phyloP scores from a whole-genome alignment of 2,329 filamentous ascomycete genomes.

The Cytospora leucostoma region DNA sequence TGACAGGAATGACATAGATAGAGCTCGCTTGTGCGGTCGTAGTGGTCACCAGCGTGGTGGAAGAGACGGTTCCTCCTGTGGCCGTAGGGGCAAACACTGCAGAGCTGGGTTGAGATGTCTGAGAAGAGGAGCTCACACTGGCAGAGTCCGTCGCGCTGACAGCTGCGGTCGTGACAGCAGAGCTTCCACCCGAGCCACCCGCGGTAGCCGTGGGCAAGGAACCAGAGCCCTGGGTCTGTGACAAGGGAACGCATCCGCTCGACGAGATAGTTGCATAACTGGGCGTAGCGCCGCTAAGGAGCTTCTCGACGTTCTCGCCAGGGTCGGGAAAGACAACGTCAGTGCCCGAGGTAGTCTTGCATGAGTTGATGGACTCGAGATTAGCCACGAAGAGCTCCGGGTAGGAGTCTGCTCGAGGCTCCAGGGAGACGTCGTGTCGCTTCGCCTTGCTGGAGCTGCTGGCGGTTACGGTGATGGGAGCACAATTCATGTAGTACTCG shows the following conservation, averaged over 20 bases:
- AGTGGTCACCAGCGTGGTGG: slow-evolving; percentile 18
- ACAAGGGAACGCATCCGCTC: slow-evolving; percentile 24
- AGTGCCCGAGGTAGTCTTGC: slow-evolving; percentile 21
- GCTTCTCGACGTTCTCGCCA: slow-evolving; percentile 31
- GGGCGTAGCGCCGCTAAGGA: slow-evolving; percentile 12
- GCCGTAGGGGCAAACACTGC: slow-evolving; percentile 3
- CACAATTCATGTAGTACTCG: slow-evolving; percentile 98
- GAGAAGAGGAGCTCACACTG: slow-evolving; percentile 3
- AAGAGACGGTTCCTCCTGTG: neutral
- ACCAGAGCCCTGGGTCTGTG: slow-evolving; percentile 29
- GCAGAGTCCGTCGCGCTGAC: slow-evolving; percentile 6
- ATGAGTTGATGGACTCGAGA: slow-evolving; percentile 26
- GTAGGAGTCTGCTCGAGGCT: slow-evolving; percentile 42
- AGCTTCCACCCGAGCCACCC: slow-evolving; percentile 1
- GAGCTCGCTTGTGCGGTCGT: neutral
- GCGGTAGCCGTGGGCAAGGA: slow-evolving; percentile 25
- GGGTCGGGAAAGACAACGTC: slow-evolving; percentile 33
- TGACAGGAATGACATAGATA: slow-evolving; percentile 14
- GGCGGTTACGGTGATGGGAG: slow-evolving; percentile 65
- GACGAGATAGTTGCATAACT: slow-evolving; percentile 24
- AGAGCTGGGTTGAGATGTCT: slow-evolving; percentile 1
- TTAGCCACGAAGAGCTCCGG: slow-evolving; percentile 29
- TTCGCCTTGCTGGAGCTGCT: slow-evolving; percentile 49
- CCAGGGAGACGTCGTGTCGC: slow-evolving; percentile 43
- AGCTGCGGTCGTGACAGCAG: neutral